phyloP scores from a whole-genome alignment of 2,329 filamentous ascomycete species.

The Cucurbitaria berberidis region DNA sequence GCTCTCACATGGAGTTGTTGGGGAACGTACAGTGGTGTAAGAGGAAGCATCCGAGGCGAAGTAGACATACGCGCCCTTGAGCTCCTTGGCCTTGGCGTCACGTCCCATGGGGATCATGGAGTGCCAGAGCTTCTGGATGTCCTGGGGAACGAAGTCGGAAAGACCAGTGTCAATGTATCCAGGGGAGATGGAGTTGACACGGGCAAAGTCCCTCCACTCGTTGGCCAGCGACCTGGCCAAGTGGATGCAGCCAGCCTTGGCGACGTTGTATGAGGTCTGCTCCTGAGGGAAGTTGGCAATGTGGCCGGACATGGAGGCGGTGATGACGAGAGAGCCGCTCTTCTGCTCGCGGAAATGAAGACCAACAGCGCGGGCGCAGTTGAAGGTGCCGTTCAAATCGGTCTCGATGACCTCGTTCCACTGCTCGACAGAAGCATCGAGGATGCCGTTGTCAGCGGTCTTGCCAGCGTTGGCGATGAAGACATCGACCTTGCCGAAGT shows the following conservation, averaged over 20 bases:
- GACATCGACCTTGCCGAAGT: conserved; percentile 73
- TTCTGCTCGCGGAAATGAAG: conserved; percentile 73
- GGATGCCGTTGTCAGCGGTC: conserved; percentile 70
- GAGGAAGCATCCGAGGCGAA: conserved; percentile 81
- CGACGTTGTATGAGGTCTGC: conserved; percentile 57
- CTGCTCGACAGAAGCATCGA: conserved; percentile 73
- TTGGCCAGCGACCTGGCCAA: conserved; percentile 68
- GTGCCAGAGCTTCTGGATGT: conserved; percentile 75
- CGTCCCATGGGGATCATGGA: conserved; percentile 82
- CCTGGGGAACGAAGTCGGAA: conserved; percentile 69
- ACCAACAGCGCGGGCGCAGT: conserved; percentile 88
- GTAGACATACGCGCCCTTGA: conserved; percentile 84
- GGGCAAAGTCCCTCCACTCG: conserved; percentile 73
- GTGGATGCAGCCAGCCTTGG: conserved; percentile 72
- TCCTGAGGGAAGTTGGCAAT: conserved; percentile 84
- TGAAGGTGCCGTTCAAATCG: conserved; percentile 86
- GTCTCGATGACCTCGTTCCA: conserved; percentile 80
- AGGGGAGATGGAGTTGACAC: conserved; percentile 71
- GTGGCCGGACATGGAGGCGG: conserved; percentile 77
- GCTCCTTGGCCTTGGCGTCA: conserved; percentile 74
- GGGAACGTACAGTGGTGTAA: conserved; percentile 70
- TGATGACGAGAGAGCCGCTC: conserved; percentile 70
- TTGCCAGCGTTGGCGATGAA: conserved; percentile 75
- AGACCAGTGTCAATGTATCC: conserved; percentile 73
- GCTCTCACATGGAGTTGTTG: conserved; percentile 27